These are phyloP conservation scores for Colletotrichum musicola DNA, from an alignment of 2,329 filamentous ascomycete species.

Conservation along the genomic window DNA sequence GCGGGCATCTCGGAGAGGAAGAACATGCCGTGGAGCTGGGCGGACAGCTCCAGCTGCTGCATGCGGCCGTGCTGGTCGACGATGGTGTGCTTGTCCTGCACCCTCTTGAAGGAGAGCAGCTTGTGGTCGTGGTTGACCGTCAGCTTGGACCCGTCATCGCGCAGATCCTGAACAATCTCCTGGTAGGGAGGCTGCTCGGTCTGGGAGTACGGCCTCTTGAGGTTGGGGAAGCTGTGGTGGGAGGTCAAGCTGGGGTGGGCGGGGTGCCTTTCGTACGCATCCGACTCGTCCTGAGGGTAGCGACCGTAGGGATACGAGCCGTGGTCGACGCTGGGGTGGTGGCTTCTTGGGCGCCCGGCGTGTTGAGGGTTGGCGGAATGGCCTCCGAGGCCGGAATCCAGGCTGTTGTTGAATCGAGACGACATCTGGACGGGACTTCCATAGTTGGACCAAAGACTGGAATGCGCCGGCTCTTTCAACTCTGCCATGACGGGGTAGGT, in stretches of 20 bases:
- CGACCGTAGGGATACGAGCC: constrained; percentile 65
- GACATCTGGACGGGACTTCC: constrained; percentile 66
- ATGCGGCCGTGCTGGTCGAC: constrained; percentile 71
- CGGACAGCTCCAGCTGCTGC: constrained; percentile 72
- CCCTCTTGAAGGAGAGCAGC: constrained; percentile 68
- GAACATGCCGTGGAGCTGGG: constrained; percentile 90
- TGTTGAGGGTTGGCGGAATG: constrained; percentile 61
- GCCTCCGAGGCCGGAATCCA: constrained; percentile 63
- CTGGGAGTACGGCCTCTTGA: constrained; percentile 71
- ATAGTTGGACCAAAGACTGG: constrained; percentile 71
- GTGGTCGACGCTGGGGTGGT: constrained; percentile 63
- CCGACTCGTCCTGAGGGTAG: constrained; percentile 67
- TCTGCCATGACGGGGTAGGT: constrained; percentile 74
- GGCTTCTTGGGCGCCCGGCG: constrained; percentile 63
- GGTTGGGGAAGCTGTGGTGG: constrained; percentile 66
- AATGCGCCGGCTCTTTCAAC: constrained; percentile 71
- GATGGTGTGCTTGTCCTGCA: constrained; percentile 71
- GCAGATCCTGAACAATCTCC: constrained; percentile 71
- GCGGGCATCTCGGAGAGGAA: constrained; percentile 85
- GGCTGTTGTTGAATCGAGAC: constrained; percentile 62
- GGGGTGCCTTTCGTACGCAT: constrained; percentile 66
- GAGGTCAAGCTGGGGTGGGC: constrained; percentile 60
- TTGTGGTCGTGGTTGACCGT: constrained; percentile 72
- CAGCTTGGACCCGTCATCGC: constrained; percentile 69
- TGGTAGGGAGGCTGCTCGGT: constrained; percentile 68